Evolutionary conservation across 371 early-diverging fungal genomes (phyloP).

Genomic region (Mortierella sp.): DNA sequence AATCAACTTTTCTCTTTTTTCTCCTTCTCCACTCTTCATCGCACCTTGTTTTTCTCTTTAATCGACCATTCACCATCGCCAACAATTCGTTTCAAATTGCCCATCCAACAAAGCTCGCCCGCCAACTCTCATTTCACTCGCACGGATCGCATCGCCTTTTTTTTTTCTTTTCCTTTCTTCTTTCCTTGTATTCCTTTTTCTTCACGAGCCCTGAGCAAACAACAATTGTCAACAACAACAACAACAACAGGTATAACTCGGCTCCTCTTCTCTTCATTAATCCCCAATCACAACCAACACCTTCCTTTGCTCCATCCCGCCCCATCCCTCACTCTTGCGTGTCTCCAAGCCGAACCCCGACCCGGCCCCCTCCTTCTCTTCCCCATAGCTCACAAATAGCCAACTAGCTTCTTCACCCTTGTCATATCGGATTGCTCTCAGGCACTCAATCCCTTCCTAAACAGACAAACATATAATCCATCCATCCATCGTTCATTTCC

Average conservation of each 20-base stretch:
- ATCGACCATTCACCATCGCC: background rate
- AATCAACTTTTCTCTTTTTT: background rate
- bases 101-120: constrained; percentile 2
- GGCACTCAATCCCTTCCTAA: background rate
- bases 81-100: background rate
- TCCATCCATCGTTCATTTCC: background rate
- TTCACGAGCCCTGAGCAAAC: constrained; percentile 4
- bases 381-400: constrained; percentile 2
- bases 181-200: background rate
- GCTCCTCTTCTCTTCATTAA: background rate
- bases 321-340: background rate
- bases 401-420: background rate
- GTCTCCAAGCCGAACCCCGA: constrained; percentile 10
- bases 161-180: background rate
- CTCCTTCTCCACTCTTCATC: too few relatives aligned
- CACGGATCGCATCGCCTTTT: background rate
- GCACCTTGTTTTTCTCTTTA: background rate
- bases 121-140: background rate
- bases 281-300: constrained; percentile 2
- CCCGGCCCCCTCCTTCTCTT: constrained; percentile 1
- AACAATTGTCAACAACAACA: background rate
- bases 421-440: background rate
- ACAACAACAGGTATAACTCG: background rate
- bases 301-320: background rate
- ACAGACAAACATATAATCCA: background rate